Percentiles rank a stretch among this genome's conserved stretches.
phyloP scores from a whole-genome alignment of 768 basidiomycete species.

The Leccinum longicurvipes region DNA sequence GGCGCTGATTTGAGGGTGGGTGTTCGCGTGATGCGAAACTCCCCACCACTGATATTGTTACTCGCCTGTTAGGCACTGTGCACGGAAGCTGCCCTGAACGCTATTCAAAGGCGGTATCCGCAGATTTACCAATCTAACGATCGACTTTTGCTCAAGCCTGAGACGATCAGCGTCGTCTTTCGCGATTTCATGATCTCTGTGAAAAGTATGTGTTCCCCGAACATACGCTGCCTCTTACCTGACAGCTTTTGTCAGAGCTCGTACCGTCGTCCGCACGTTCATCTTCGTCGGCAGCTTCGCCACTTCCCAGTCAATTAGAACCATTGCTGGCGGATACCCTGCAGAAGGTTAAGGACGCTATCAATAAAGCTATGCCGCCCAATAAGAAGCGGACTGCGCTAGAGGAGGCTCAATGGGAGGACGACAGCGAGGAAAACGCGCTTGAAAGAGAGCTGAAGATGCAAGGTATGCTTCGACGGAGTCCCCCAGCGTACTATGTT shows the following conservation, averaged over 20 bases:
- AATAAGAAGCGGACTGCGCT: conserved; percentile 80
- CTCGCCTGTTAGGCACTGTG: conserved; percentile 67
- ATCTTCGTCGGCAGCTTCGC: conserved; percentile 78
- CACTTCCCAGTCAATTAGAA: conserved; percentile 79
- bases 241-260: conserved; percentile 57
- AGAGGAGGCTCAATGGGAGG: conserved; percentile 95
- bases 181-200: conserved; percentile 97
- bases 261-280: conserved; percentile 95
- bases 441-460: conserved; percentile 85
- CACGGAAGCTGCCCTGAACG: conserved; percentile 95
- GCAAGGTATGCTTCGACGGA: conserved; percentile 55
- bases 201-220: conserved; percentile 62
- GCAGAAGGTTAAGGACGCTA: conserved; percentile 65
- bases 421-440: conserved; percentile 74
- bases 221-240: background rate
- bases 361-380: conserved; percentile 74
- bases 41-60: conserved; percentile 1
- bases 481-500: background rate
- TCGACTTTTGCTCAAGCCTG: conserved; percentile 77
- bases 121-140: conserved; percentile 95
- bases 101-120: conserved; percentile 92
- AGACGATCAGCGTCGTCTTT: conserved; percentile 78
- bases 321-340: conserved; percentile 71
- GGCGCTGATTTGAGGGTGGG: conserved; percentile 93
- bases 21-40: background rate